These are phyloP conservation scores for Phytomonas francai DNA, from an alignment of 208 protist genomes.

Conservation along the genomic window DNA sequence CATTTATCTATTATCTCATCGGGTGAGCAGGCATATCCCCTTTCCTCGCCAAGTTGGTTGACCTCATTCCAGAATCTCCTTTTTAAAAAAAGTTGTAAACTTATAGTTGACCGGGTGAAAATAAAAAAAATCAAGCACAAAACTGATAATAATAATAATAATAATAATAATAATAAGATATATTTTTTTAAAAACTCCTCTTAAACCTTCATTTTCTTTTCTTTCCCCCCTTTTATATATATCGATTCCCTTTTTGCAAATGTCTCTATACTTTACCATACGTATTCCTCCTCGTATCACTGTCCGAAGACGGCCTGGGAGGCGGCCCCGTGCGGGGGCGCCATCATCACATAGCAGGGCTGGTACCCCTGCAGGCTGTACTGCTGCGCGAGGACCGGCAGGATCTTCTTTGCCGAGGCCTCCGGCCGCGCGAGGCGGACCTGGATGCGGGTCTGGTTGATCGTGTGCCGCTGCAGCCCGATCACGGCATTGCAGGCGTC, in stretches of 20 bases:
- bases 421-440: slow-evolving; percentile 73
- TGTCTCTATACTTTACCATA: not conserved
- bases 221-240: slow-evolving; percentile 4
- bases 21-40: no score
- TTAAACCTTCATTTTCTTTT: not conserved
- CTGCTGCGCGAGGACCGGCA: slow-evolving; percentile 56
- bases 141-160: slow-evolving; percentile 6
- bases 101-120: not conserved
- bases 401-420: slow-evolving; percentile 66
- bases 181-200: slow-evolving; percentile 9
- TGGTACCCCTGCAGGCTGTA: slow-evolving; percentile 32
- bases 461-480: slow-evolving; percentile 50
- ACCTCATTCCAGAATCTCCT: no score
- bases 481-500: slow-evolving; percentile 47
- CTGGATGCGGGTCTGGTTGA: slow-evolving; percentile 67
- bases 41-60: no score
- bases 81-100: slow-evolving; percentile 3
- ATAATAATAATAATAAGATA: slow-evolving; percentile 1
- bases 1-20: no score
- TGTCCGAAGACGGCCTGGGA: slow-evolving; percentile 15
- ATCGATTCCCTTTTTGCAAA: slow-evolving; percentile 7
- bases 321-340: slow-evolving; percentile 25
- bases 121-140: slow-evolving; percentile 13
- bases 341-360: slow-evolving; percentile 40
- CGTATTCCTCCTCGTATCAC: slow-evolving; percentile 14